phyloP scores from a whole-genome alignment of 2,329 filamentous ascomycete genomes.

The Mollisia scopiformis region DNA sequence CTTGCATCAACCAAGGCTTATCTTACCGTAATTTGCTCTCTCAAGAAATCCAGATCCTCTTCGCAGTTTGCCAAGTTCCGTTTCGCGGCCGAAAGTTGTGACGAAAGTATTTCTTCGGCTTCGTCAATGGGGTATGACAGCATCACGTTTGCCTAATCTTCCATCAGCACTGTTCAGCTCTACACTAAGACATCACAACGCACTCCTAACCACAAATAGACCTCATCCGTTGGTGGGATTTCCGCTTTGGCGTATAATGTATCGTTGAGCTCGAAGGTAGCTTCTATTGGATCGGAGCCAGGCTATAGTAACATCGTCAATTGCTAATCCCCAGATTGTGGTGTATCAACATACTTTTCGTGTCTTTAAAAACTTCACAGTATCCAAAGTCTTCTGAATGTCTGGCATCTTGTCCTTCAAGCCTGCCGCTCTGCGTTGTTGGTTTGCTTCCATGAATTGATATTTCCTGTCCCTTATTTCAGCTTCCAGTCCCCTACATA shows the following conservation, averaged over 20 bases:
- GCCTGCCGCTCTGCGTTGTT: conserved; percentile 78
- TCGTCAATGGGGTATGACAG: conserved; percentile 90
- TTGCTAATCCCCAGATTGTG: background rate
- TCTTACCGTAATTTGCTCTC: conserved; percentile 92
- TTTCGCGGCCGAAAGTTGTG: conserved; percentile 80
- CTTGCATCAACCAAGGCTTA: conserved; percentile 6
- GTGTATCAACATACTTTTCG: conserved; percentile 59
- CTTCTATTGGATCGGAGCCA: conserved; percentile 73
- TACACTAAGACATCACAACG: conserved; percentile 32
- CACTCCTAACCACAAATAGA: conserved; percentile 96
- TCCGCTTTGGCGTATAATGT: conserved; percentile 90
- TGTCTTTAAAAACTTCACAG: conserved; percentile 81
- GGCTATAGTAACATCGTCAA: conserved; percentile 28
- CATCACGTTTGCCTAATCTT: conserved; percentile 87
- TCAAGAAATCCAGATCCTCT: conserved; percentile 92
- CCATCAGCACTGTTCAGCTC: conserved; percentile 17
- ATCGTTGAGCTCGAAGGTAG: conserved; percentile 95
- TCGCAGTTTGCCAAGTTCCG: conserved; percentile 84
- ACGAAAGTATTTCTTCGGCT: conserved; percentile 75
- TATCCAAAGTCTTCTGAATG: conserved; percentile 93
- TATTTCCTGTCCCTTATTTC: conserved; percentile 74
- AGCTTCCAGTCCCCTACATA: conserved; percentile 7
- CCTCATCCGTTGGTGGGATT: conserved; percentile 82
- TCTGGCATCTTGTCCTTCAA: conserved; percentile 96
- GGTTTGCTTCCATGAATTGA: conserved; percentile 98